phyloP scores from a whole-genome alignment of 1,284 basidiomycete species.

The Puccinia coronata region DNA sequence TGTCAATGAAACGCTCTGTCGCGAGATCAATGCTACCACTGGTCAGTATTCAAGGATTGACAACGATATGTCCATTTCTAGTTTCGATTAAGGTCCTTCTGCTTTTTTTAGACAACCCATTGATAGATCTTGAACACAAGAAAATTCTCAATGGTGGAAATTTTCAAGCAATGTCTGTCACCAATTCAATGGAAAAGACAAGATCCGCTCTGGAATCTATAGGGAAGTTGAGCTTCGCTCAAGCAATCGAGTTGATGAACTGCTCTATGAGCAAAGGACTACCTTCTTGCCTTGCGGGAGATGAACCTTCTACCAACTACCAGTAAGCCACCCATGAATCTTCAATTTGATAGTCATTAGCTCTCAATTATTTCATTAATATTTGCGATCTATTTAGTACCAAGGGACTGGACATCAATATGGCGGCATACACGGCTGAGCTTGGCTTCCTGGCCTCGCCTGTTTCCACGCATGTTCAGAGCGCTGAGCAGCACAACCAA shows the following conservation, averaged over 20 bases:
- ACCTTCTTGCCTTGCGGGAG: slow-evolving; percentile 76
- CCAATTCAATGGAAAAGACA: slow-evolving; percentile 84
- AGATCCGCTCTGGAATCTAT: slow-evolving; percentile 77
- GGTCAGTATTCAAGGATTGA: neutral
- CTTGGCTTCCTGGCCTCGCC: slow-evolving; percentile 79
- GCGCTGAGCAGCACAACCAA: slow-evolving; percentile 68
- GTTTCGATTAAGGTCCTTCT: slow-evolving; percentile 21
- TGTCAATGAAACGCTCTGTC: slow-evolving; percentile 68
- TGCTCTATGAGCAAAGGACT: slow-evolving; percentile 78
- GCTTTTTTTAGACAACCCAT: slow-evolving; percentile 68
- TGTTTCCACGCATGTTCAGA: slow-evolving; percentile 79
- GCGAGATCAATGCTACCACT: slow-evolving; percentile 80
- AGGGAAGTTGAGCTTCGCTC: slow-evolving; percentile 78
- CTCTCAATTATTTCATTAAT: neutral
- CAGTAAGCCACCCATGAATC: slow-evolving; percentile 38
- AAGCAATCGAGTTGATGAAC: slow-evolving; percentile 79
- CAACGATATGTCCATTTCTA: slow-evolving; percentile 59
- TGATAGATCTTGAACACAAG: slow-evolving; percentile 69
- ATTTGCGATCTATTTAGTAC: slow-evolving; percentile 61
- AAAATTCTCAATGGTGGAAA: slow-evolving; percentile 78
- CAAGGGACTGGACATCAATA: slow-evolving; percentile 82
- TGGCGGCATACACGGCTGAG: slow-evolving; percentile 76
- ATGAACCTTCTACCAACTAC: slow-evolving; percentile 63
- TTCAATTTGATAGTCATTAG: neutral
- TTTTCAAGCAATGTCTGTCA: slow-evolving; percentile 82